Evolutionary conservation across 1,139 yeast genomes (phyloP).

Genomic region (Geotrichum candidum): DNA sequence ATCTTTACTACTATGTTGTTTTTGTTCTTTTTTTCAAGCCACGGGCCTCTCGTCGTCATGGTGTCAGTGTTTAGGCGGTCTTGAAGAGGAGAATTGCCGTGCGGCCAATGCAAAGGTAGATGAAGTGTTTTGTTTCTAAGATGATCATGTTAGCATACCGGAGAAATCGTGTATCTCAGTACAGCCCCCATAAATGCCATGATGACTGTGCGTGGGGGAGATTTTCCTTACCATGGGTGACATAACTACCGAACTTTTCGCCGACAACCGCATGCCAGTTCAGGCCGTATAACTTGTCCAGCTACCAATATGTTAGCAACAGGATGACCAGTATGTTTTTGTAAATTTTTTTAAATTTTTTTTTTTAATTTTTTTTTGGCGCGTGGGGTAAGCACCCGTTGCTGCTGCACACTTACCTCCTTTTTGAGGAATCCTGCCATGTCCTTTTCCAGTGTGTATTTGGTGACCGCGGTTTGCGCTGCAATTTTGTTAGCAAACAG

Average conservation of each 20-base stretch:
- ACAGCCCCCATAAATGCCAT: neutral
- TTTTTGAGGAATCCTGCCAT: conserved; percentile 78
- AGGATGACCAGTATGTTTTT: neutral
- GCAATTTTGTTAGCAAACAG: conserved; percentile 36
- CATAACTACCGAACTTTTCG: conserved; percentile 85
- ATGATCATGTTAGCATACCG: neutral
- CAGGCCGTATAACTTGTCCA: conserved; percentile 62
- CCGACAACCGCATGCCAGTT: conserved; percentile 98
- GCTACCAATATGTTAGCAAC: conserved; percentile 17
- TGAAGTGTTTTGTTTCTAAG: conserved; percentile 59
- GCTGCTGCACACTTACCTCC: conserved; percentile 41
- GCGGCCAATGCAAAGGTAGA: conserved; percentile 77
- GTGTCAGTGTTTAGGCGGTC: conserved; percentile 42
- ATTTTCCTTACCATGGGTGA: conserved; percentile 61
- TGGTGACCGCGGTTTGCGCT: conserved; percentile 49
- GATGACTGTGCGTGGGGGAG: too few relatives aligned
- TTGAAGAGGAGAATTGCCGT: conserved; percentile 78
- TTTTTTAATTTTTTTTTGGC: too few relatives aligned
- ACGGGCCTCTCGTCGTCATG: too few relatives aligned
- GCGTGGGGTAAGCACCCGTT: neutral
- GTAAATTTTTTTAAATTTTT: too few relatives aligned
- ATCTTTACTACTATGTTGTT: too few relatives aligned
- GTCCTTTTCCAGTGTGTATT: conserved; percentile 54
- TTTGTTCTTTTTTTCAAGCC: too few relatives aligned
- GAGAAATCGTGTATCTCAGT: too few relatives aligned